Conservation (phyloP, 768 basidiomycete genomes). For the Coprinellus aureogranulatus region DNA sequence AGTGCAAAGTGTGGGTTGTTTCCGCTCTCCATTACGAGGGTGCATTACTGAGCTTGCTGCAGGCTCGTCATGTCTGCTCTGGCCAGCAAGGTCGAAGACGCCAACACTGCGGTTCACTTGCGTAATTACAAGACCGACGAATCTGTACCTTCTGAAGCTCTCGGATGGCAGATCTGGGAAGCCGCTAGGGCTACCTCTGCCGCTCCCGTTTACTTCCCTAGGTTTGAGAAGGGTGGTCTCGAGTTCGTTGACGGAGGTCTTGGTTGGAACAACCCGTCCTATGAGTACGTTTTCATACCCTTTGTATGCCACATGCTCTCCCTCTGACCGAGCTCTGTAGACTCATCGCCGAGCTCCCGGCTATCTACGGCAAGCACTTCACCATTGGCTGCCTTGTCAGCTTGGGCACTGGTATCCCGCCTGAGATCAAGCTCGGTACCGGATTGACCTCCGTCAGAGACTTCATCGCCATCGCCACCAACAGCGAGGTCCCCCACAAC, state of each 20-base stretch:
- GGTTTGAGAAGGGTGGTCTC: slow-evolving; percentile 21
- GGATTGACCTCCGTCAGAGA: background rate
- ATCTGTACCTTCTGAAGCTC: background rate
- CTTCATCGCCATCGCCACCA: slow-evolving; percentile 4
- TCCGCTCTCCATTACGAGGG: background rate
- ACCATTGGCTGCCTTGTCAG: background rate
- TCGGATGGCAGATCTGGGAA: slow-evolving; percentile 26
- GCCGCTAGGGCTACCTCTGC: slow-evolving; percentile 33
- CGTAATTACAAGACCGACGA: background rate
- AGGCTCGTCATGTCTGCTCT: background rate
- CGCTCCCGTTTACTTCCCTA: slow-evolving; percentile 28
- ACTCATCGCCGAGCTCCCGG: background rate
- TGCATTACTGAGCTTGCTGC: background rate
- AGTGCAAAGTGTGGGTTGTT: slow-evolving; percentile 29
- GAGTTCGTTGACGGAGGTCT: slow-evolving; percentile 31
- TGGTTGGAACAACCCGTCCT: slow-evolving; percentile 26
- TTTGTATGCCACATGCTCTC: background rate
- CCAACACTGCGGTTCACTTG: background rate
- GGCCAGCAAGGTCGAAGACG: background rate
- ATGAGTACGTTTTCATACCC: background rate
- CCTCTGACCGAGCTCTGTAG: background rate
- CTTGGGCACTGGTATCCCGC: slow-evolving; percentile 1
- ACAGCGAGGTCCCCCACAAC: slow-evolving; percentile 2
- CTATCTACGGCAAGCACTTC: background rate
- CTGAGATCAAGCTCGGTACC: background rate